phyloP scores from a whole-genome alignment of 768 basidiomycete species.

The Lentinula lateritia region DNA sequence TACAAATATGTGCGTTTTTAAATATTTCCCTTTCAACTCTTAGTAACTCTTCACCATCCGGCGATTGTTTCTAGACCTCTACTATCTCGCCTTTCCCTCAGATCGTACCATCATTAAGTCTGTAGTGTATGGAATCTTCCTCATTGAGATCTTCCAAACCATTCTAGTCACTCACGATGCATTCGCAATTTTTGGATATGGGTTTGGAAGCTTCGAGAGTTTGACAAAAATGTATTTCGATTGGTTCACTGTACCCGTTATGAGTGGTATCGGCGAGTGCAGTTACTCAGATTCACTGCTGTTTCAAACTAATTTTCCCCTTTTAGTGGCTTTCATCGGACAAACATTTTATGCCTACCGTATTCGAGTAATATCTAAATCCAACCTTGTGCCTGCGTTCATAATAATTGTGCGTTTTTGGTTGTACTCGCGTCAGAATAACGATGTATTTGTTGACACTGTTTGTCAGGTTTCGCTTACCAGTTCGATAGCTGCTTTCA shows the following conservation, averaged over 20 bases:
- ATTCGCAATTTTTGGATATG: background rate
- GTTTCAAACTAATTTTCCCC: background rate
- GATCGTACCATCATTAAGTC: background rate
- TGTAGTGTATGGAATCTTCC: background rate
- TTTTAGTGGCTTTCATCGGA: background rate
- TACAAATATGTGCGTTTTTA: constrained; percentile 6
- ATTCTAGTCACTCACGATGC: constrained; percentile 1
- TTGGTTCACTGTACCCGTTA: constrained; percentile 2
- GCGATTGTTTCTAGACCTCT: constrained; percentile 6
- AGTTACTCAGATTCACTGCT: too few relatives aligned
- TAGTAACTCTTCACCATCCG: background rate
- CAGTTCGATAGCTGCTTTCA: background rate
- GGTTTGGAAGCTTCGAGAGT: background rate
- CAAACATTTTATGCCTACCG: background rate
- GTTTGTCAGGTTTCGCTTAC: background rate
- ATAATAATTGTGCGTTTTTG: background rate
- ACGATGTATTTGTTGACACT: background rate
- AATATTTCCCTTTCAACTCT: background rate
- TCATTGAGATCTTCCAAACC: constrained; percentile 5
- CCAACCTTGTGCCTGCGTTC: background rate
- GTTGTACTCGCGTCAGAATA: background rate
- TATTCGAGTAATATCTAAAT: background rate
- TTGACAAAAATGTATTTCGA: background rate
- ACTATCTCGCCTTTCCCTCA: constrained; percentile 8
- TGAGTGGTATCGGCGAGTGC: background rate